Percentiles rank a stretch among this genome's conserved stretches.
phyloP scores from a whole-genome alignment of 768 basidiomycete species.

The Boletus subcaerulescens region DNA sequence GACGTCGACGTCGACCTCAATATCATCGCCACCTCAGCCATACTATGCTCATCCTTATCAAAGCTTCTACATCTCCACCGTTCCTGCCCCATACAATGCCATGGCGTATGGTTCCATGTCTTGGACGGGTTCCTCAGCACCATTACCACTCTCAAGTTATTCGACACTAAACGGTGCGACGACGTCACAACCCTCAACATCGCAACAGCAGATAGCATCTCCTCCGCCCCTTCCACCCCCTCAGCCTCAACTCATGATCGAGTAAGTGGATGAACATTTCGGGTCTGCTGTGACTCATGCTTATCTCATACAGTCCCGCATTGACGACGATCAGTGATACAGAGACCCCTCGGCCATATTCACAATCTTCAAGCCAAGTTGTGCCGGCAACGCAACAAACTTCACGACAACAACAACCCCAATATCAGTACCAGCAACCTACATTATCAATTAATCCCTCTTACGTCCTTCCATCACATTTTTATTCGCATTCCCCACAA shows the following conservation, averaged over 20 bases:
- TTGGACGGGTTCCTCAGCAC: slow-evolving; percentile 42
- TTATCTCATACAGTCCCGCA: slow-evolving; percentile 47
- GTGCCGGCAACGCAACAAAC: slow-evolving; percentile 32
- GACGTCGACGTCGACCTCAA: slow-evolving; percentile 37
- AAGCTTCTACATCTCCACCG: slow-evolving; percentile 39
- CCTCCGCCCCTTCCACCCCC: slow-evolving; percentile 19
- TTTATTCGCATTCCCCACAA: slow-evolving; percentile 34
- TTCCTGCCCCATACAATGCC: slow-evolving; percentile 48
- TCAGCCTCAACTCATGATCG: slow-evolving; percentile 56
- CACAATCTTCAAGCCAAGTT: slow-evolving; percentile 41
- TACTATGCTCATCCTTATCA: slow-evolving; percentile 43
- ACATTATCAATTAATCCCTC: slow-evolving; percentile 43
- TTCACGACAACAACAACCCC: slow-evolving; percentile 35
- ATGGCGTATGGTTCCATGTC: slow-evolving; percentile 50
- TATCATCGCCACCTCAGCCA: slow-evolving; percentile 39
- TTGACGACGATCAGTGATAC: slow-evolving; percentile 57
- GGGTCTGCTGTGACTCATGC: slow-evolving; percentile 12
- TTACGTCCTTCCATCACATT: slow-evolving; percentile 37
- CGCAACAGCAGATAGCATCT: slow-evolving; percentile 33
- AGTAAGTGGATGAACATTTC: slow-evolving; percentile 44
- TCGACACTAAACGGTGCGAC: slow-evolving; percentile 81
- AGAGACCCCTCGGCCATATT: slow-evolving; percentile 43
- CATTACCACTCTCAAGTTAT: slow-evolving; percentile 66
- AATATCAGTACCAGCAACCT: slow-evolving; percentile 40
- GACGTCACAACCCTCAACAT: slow-evolving; percentile 34